Base-by-base conservation (phyloP, 2,329 filamentous ascomycete species). In the Colletotrichum sp. region DNA sequence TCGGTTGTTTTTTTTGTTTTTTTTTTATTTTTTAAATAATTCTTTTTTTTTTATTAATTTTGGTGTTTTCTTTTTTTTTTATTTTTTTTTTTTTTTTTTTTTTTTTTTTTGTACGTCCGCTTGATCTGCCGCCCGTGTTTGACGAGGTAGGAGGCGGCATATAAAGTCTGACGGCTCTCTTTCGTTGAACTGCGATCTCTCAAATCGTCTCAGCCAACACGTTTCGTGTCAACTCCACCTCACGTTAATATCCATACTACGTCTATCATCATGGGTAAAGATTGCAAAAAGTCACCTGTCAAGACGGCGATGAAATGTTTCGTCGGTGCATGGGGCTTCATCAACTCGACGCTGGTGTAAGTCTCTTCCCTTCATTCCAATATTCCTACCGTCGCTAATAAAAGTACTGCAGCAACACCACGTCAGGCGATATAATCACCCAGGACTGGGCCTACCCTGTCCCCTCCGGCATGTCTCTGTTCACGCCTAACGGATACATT, bases 281-380 rank as follows among this genome's bases (percentile, higher is more conserved):
- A 66, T 28, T 71, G 68, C n/a, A 32, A 55, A 15, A 59, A 39
- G 36, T 70, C 68, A 1, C 57, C 68, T 2, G 24, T 52, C 28
- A 70, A 63, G 60, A 44, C 60, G 60, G 60, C 69, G 9, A 30
- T 71, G 7, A 59, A 39, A 12, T 71, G 69, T 13, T 71, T 66
- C 24, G 69, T 39, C 32, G 60, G 69, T 7, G 60, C 69, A 13
- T 71, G 60, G 69, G 60, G 69, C 6, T 71, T 71, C 24, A 71
- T 71, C 32, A 71, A 66, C 69, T 71, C 69, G 8, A 71, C 69
- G 13, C 15, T 71, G n/a, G 69, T 71, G 69, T 71, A 59, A 59
- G 69, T 28, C 30, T 26, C 10, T 0, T 3, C 2, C 60, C 0
- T 65, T 4, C 0, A 15, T 18, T 3, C 48, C 16, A 36, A 28